Percentiles rank a stretch among this genome's conserved stretches.
These are phyloP conservation scores for Chiua virens DNA, from an alignment of 768 basidiomycete species.

Conservation along the genomic window DNA sequence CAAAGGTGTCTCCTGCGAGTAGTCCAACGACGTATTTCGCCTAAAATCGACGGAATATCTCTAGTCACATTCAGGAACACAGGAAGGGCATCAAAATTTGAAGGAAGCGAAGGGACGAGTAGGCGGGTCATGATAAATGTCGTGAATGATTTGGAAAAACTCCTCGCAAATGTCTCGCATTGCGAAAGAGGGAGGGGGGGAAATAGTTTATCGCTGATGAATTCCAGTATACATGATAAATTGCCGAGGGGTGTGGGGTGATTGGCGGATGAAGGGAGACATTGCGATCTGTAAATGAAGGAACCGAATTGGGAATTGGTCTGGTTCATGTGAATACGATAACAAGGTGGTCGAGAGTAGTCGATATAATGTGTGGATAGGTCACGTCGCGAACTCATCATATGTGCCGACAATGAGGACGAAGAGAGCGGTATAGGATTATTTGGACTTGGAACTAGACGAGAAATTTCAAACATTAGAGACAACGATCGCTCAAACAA, in stretches of 20 bases:
- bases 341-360: constrained; percentile 48
- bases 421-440: constrained; percentile 52
- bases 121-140: constrained; percentile 63
- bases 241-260: constrained; percentile 48
- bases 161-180: constrained; percentile 46
- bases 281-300: constrained; percentile 45
- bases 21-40: constrained; percentile 47
- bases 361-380: constrained; percentile 60
- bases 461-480: constrained; percentile 1
- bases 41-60: constrained; percentile 63
- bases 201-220: constrained; percentile 60
- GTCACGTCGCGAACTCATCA: constrained; percentile 66
- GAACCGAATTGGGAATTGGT: constrained; percentile 31
- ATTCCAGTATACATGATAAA: constrained; percentile 57
- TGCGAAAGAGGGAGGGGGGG: constrained; percentile 52
- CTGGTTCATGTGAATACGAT: constrained; percentile 34
- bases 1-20: constrained; percentile 47
- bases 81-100: constrained; percentile 57
- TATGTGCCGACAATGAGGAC: constrained; percentile 51
- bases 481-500: neutral
- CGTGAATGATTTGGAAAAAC: constrained; percentile 60
- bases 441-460: constrained; percentile 57
- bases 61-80: constrained; percentile 59
- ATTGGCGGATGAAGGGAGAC: constrained; percentile 42
- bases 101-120: constrained; percentile 69